Base-by-base conservation (phyloP, 2,329 filamentous ascomycete genomes). In the Chalaropsis thielavioides region DNA sequence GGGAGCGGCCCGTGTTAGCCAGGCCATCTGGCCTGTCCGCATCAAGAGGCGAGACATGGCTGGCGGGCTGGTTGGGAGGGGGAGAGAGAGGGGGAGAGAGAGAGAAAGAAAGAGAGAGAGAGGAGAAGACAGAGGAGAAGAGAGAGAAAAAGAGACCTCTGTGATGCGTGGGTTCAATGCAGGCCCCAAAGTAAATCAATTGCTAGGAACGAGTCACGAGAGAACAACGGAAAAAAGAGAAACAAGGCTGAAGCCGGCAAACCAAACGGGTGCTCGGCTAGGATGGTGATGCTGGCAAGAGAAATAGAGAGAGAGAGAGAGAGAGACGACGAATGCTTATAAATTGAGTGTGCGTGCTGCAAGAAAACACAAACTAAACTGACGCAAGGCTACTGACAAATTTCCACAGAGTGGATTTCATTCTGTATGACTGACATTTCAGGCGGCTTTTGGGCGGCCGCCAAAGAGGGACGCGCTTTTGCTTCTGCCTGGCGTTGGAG, bases 1-100 rank as follows among this genome's bases (percentile, higher is more conserved):
- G 22, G 65, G 62, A 13, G 44, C 22, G 17, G 80, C 76, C 74
- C 81, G 81, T 67, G 83, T 81, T 72, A 84, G 78, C 74, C 82
- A 81, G 76, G 83, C 82, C 73, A 88, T 76, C 74, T 83, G 81
- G 77, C 83, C 82, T 74, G 85, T 81, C 74, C 84, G 83, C 74
- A 85, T 82, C 70, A 88, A 76, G 71, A 86, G 78, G 71, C 83
- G 82, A 74, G 84, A 84, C 86, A 88, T 88, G 75, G 73, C 44
- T 40, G 40, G 19, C 8, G 22, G 73, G 74, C 71, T n/a, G 46
- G 22, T 49, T 19, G 40, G 40, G 41, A 51, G 24, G 54, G 44
- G 22, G 40, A 22, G 54, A 19, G 22, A 22, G 49, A 54, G 49
- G 49, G 13, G 19, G 22, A 19, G 19, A 54, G 22, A 40, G 44